Conservation (phyloP, 192 early-diverging fungal genomes). For the Entomortierella chlamydospora region DNA sequence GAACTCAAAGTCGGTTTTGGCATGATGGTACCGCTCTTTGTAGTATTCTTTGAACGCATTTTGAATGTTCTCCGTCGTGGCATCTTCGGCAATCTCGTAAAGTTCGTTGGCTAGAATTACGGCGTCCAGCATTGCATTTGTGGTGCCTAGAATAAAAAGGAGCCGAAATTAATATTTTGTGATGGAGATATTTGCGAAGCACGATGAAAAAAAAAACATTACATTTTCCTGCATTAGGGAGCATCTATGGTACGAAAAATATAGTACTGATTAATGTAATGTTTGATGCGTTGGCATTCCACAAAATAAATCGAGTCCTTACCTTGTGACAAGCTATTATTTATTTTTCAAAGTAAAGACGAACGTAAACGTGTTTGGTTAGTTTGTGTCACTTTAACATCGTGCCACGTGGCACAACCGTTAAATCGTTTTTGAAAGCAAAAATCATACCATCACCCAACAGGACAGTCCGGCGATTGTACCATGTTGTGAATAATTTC, state of each 20-base stretch:
- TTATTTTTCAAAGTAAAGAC: too few species aligned
- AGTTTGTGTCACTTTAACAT: too few species aligned
- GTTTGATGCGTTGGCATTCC: too few species aligned
- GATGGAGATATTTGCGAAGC: not conserved
- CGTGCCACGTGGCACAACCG: not conserved
- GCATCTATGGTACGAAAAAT: conserved; percentile 2
- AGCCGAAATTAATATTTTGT: too few species aligned
- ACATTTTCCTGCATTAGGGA: conserved; percentile 15
- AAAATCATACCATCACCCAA: not conserved
- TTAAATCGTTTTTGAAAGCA: not conserved
- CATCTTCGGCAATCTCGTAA: conserved; percentile 14
- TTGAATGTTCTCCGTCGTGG: conserved; percentile 7
- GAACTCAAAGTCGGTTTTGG: not conserved
- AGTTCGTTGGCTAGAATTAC: conserved; percentile 20
- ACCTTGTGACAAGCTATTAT: too few species aligned
- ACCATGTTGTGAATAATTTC: not conserved
- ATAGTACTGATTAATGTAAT: not conserved
- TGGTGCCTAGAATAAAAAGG: not conserved
- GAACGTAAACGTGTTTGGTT: too few species aligned
- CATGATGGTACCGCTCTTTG: conserved; percentile 12
- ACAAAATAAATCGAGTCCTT: too few species aligned
- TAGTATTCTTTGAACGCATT: conserved; percentile 20
- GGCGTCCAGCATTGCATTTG: conserved; percentile 19
- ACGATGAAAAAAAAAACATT: too few species aligned
- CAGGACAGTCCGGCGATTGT: not conserved